Evolutionary conservation across 78 protist genomes (phyloP).

Genomic region (Dictyostelium capitatum): DNA sequence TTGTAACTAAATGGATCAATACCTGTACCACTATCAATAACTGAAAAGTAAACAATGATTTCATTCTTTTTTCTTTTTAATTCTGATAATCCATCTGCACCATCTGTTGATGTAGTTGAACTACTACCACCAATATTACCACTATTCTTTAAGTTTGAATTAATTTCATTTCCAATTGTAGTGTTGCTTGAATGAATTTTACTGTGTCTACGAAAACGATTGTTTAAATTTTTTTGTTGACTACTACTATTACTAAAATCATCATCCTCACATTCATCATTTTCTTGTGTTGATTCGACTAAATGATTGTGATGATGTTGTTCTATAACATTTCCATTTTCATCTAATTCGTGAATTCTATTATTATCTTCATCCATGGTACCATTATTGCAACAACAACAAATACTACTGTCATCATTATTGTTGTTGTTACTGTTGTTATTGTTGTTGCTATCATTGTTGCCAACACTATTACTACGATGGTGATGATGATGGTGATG

Average conservation of each 20-base stretch:
- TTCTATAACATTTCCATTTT: background rate
- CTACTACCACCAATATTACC: too few species aligned
- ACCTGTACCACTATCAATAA: constrained; percentile 62
- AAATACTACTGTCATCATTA: background rate
- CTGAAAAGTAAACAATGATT: constrained; percentile 20
- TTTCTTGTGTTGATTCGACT: background rate
- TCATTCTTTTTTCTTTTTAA: constrained; percentile 17
- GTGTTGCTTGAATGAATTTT: too few species aligned
- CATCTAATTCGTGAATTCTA: background rate
- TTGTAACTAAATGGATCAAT: background rate
- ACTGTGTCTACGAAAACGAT: background rate
- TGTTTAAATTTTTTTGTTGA: background rate
- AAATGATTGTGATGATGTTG: too few species aligned
- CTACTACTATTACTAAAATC: too few species aligned
- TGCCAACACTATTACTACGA: background rate
- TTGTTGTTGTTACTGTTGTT: background rate
- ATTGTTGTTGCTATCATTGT: background rate
- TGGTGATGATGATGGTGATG: background rate
- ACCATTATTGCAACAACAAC: background rate
- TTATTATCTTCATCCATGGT: background rate
- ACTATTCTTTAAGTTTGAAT: background rate
- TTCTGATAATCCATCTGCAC: too few species aligned
- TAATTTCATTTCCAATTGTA: too few species aligned
- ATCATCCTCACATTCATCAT: background rate
- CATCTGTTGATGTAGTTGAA: background rate